Evolutionary conservation across 2,329 filamentous ascomycete species (phyloP).

Genomic region (Arthrinium puccinioides): DNA sequence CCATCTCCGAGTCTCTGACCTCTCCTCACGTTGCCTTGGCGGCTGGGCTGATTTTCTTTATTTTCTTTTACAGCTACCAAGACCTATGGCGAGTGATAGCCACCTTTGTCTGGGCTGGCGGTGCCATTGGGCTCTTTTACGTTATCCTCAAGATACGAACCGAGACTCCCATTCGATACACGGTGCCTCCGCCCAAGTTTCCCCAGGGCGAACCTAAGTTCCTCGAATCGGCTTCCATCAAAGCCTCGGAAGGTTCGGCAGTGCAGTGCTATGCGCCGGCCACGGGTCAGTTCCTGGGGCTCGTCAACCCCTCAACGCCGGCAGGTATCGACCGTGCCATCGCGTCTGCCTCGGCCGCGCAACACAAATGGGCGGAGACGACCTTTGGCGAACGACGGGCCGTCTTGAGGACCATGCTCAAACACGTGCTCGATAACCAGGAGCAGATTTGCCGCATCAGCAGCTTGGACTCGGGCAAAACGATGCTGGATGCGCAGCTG

Average conservation of each 20-base stretch:
- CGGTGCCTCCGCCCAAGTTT: conserved; percentile 53
- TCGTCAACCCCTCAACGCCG: conserved; percentile 68
- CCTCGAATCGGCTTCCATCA: conserved; percentile 54
- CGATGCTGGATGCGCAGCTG: conserved; percentile 85
- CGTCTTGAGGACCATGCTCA: conserved; percentile 74
- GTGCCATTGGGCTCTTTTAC: conserved; percentile 7
- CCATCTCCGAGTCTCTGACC: background rate
- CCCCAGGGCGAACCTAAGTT: conserved; percentile 46
- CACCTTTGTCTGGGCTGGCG: conserved; percentile 11
- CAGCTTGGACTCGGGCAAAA: conserved; percentile 92
- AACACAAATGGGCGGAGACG: conserved; percentile 69
- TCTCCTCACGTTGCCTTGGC: background rate
- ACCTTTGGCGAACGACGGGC: conserved; percentile 69
- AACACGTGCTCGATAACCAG: conserved; percentile 81
- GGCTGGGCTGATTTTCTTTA: too few species aligned
- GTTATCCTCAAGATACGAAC: background rate
- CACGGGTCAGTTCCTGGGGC: conserved; percentile 75
- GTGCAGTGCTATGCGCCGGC: conserved; percentile 87
- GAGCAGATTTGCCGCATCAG: conserved; percentile 78
- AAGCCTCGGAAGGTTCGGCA: conserved; percentile 56
- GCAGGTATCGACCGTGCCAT: conserved; percentile 75
- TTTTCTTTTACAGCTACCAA: conserved; percentile 11
- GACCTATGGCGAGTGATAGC: conserved; percentile 10
- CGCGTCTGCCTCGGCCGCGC: conserved; percentile 64
- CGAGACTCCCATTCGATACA: conserved; percentile 43